These are phyloP conservation scores for Stemphylium beticola DNA, from an alignment of 2,329 filamentous ascomycete genomes.

Conservation along the genomic window DNA sequence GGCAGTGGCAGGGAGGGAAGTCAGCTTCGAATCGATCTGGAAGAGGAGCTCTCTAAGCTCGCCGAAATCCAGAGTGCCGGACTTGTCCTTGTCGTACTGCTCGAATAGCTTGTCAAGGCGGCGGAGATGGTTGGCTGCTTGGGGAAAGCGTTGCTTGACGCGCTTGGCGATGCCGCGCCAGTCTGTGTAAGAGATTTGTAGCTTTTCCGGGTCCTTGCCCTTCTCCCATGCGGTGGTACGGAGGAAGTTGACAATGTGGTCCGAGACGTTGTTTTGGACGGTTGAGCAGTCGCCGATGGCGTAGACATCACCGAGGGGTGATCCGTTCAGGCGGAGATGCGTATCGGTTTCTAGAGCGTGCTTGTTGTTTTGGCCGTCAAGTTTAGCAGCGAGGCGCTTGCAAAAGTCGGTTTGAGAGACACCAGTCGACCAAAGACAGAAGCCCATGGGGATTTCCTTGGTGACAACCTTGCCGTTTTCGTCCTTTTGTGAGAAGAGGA, in stretches of 20 bases:
- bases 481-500: slow-evolving; percentile 84
- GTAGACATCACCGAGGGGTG: slow-evolving; percentile 92
- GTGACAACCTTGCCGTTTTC: slow-evolving; percentile 75
- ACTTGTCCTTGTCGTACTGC: slow-evolving; percentile 91
- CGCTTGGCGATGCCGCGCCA: slow-evolving; percentile 85
- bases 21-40: slow-evolving; percentile 94
- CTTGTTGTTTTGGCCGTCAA: slow-evolving; percentile 81
- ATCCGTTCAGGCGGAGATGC: slow-evolving; percentile 85
- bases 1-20: slow-evolving; percentile 90
- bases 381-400: slow-evolving; percentile 75
- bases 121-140: slow-evolving; percentile 84
- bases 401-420: slow-evolving; percentile 85
- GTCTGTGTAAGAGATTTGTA: slow-evolving; percentile 84
- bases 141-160: slow-evolving; percentile 88
- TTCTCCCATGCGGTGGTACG: slow-evolving; percentile 90
- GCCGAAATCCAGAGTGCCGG: slow-evolving; percentile 90
- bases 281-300: slow-evolving; percentile 96
- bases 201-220: slow-evolving; percentile 85
- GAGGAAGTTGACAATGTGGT: slow-evolving; percentile 88
- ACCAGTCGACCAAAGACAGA: slow-evolving; percentile 97
- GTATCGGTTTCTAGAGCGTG: slow-evolving; percentile 94
- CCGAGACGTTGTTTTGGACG: slow-evolving; percentile 95
- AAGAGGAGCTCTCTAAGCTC: slow-evolving; percentile 86
- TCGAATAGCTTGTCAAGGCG: slow-evolving; percentile 90
- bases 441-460: slow-evolving; percentile 94